These are phyloP conservation scores for Forsythia suspensa DNA, from an alignment of 257 asterid genomes.

Conservation along the genomic window DNA sequence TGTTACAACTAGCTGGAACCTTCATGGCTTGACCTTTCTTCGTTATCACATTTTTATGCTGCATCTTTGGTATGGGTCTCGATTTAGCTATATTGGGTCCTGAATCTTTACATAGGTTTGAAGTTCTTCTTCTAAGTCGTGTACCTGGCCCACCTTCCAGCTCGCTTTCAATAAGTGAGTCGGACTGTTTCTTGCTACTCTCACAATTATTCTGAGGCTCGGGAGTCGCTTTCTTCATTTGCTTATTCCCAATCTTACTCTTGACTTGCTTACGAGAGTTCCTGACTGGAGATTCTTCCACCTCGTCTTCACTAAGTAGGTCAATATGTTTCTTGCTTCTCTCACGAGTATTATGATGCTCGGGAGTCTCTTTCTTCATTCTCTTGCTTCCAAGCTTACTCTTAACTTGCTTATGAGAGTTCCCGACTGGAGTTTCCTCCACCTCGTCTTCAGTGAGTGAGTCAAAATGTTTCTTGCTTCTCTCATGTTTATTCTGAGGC, in stretches of 20 bases:
- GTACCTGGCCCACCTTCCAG: conserved; percentile 84
- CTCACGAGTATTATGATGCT: not conserved
- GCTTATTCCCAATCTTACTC: conserved; percentile 33
- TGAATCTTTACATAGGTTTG: conserved; percentile 41
- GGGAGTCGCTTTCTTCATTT: conserved; percentile 34
- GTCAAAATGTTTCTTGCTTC: conserved; percentile 20
- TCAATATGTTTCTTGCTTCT: conserved; percentile 21
- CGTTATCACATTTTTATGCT: conserved; percentile 31
- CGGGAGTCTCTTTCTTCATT: conserved; percentile 4
- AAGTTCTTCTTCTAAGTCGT: conserved; percentile 72
- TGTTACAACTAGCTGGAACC: conserved; percentile 26
- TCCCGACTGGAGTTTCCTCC: conserved; percentile 21
- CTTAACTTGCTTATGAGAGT: conserved; percentile 1
- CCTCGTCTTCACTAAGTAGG: conserved; percentile 21
- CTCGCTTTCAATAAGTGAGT: conserved; percentile 41
- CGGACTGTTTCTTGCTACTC: conserved; percentile 31
- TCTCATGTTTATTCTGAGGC: conserved; percentile 17
- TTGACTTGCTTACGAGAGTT: conserved; percentile 24
- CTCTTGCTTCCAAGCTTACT: conserved; percentile 13
- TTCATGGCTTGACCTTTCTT: conserved; percentile 43
- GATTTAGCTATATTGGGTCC: conserved; percentile 35
- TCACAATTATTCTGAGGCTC: conserved; percentile 37
- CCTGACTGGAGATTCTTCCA: conserved; percentile 28
- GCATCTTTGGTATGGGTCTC: conserved; percentile 44
- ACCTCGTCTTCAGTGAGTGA: conserved; percentile 22